Evolutionary conservation across 306 rosid species (phyloP), one percentile per base, ranked within the genome.

Genomic region (Morella rubra): DNA sequence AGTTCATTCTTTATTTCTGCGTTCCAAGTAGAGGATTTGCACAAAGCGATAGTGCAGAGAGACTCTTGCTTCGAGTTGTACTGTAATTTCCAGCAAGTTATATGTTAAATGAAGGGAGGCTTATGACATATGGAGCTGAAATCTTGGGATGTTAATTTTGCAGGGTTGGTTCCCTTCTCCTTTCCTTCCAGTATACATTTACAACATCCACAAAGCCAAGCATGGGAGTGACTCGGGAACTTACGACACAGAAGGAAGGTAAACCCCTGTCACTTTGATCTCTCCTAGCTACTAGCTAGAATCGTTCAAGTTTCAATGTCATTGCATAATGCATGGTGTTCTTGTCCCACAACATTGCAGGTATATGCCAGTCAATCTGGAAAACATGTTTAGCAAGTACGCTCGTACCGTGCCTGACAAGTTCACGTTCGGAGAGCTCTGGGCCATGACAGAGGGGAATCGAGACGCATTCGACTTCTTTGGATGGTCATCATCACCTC

Each of bases 181-280:
- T 0, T 86, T 92, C 53, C 79, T 94, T 49, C 98, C 98, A 0
- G 66, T 94, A 50, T 84, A 94, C 83, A 83, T 94, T 69, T 22
- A 72, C 66, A 92, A 90, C 76, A 82, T 95, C 41, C 97, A 92
- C 84, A 90, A 18, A 76, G 8, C 72, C 51, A 92, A 95, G 85
- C 96, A 95, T 51, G 98, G 97, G 18, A 95, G 98, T 73, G 98
- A 95, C 79, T 74, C 91, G 3, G 93, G 89, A 75, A 77, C 81
- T 5, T 95, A 92, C 71, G 97, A 95, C 88, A 89, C 96, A 1
- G 96, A 92, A 84, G 97, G 97, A 85, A 86, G 96, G 98, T 90
- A 53, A 59, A 79, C 37, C 37, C 5, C 10, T 7, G 5, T 45
- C n/a, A 49, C 32, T 14, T 53, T 11, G 60, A 52, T 22, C 47